phyloP scores from a whole-genome alignment of 805 yeast species.

The Yamadazyma insecticola region DNA sequence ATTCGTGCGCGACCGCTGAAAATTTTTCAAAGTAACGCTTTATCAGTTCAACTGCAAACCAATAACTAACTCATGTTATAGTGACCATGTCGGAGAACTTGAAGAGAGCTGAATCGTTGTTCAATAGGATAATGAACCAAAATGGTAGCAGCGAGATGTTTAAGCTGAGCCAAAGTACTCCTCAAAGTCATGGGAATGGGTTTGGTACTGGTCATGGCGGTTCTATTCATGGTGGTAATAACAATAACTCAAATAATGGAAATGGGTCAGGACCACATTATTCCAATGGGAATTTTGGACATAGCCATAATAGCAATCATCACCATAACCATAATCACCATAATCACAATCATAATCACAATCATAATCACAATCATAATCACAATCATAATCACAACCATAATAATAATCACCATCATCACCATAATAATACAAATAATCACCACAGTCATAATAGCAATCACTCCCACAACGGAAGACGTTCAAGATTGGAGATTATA shows the following conservation, averaged over 20 bases:
- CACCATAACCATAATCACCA: slow-evolving; percentile 8
- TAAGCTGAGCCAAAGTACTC: background rate
- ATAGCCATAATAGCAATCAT: slow-evolving; percentile 6
- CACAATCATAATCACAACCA: slow-evolving; percentile 6
- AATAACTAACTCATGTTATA: slow-evolving; percentile 2
- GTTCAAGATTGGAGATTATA: slow-evolving; percentile 6
- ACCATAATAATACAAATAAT: slow-evolving; percentile 5
- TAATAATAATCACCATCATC: slow-evolving; percentile 6
- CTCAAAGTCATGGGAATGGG: no score
- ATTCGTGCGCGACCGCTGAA: background rate
- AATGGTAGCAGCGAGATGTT: slow-evolving; percentile 10
- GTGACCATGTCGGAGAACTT: slow-evolving; percentile 39
- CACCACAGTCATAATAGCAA: no score
- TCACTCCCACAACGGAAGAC: no score
- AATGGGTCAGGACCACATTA: slow-evolving; percentile 1
- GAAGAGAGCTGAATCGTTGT: slow-evolving; percentile 43
- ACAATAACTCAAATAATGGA: slow-evolving; percentile 2
- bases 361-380: slow-evolving; percentile 7
- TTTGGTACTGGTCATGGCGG: no score
- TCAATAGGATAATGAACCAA: slow-evolving; percentile 43
- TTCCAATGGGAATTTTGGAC: slow-evolving; percentile 5
- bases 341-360: slow-evolving; percentile 6
- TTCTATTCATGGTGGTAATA: no score
- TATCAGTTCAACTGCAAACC: background rate
- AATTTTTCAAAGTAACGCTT: background rate